Base-by-base conservation (phyloP, 2,329 filamentous ascomycete genomes). In the Ilyonectria destructans region DNA sequence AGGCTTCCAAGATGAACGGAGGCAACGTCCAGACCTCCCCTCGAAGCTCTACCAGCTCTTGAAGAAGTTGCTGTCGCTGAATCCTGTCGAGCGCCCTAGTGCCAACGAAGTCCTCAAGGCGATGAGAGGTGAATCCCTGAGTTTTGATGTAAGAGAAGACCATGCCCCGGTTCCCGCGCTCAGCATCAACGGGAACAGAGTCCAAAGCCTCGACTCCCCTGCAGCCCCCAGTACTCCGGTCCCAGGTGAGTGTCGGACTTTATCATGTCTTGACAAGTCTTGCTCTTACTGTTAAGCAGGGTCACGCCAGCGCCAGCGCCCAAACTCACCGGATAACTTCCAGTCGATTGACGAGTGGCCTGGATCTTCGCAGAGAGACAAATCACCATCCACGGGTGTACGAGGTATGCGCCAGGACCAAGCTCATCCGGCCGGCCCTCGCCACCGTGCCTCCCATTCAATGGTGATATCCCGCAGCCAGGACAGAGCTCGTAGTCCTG, bases 31-130 rank as follows among this genome's bases (percentile, higher is more conserved):
- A 0, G 96, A 98, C 75, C 84, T 99, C 1, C 96, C 96, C 0
- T 88, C 94, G 6, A 92, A 93, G 79, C 87, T 99, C 0, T 99
- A 98, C 80, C 89, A 90, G 52, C 91, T 97, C 61, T 86, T 99
- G 4, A 95, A 94, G 78, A 90, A 90, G 63, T 85, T 99, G 6
- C 87, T 99, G 6, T 91, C 94, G 1, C 85, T 97, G 13, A 87
- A 95, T 67, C 94, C 96, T 0, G 83, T 85, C 1, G 89, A 95
- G 62, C 87, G 96, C 7, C 96, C 96, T 0, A 94, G 90, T 51
- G 95, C 96, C 1, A 93, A 91, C 52, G 95, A 98, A 65, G 96
- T 99, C 1, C 81, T 98, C 45, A 86, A 87, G 10, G 93, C 90
- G 2, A 93, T 97, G 80, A 91, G 92, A 73, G 91, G 88, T 43